Base-by-base conservation (phyloP, 208 protist genomes). In the Naegleria gruberi region DNA sequence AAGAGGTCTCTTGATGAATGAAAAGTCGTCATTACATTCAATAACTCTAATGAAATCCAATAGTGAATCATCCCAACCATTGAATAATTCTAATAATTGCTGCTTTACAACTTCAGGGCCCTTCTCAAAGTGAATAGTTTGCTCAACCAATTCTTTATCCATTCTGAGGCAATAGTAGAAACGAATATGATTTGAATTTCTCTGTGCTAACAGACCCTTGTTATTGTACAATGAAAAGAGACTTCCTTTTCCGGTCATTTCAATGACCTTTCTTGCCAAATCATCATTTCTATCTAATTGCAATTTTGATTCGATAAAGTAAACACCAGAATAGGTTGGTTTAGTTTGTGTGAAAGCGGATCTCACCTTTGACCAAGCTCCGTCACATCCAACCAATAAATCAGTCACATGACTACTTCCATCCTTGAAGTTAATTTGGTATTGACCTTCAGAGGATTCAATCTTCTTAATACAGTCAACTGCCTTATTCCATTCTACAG, bases 311-410 rank as follows among this genome's bases (percentile, higher is more conserved):
- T 46, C 23, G 5, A 51, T 46, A 34, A 30, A 45, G 26, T 19
- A 3, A 7, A 92, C 65, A 82, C 89, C 89, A 30, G 89, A 41
- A 15, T 92, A 92, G 19, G 8, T 30, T 34, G 47, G 43, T 55
- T 30, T 82, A 3, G 41, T 89, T 0, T 3, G 57, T 87, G 4
- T 91, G 17, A 86, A 89, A 57, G 4, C 4, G 3, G 65, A 81
- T 44, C 89, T n/a, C 3, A 90, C 30, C 46, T 89, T 90, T n/a
- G 89, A 91, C 8, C 55, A 55, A 8, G 55, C 10, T 73, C 91
- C 91, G 82, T 92, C 91, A 10, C 43, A 23, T 12, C 91, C 91
- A 23, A 92, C 82, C 2, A 92, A 17, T 3, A 92, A 51, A 77
- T 92, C 89, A 26, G 45, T 40, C 19, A 4, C 15, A 0, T 34